Percentiles rank a stretch among this genome's conserved stretches.
Conservation (phyloP, 2,329 filamentous ascomycete species). For the Pseudogymnoascus sp. region DNA sequence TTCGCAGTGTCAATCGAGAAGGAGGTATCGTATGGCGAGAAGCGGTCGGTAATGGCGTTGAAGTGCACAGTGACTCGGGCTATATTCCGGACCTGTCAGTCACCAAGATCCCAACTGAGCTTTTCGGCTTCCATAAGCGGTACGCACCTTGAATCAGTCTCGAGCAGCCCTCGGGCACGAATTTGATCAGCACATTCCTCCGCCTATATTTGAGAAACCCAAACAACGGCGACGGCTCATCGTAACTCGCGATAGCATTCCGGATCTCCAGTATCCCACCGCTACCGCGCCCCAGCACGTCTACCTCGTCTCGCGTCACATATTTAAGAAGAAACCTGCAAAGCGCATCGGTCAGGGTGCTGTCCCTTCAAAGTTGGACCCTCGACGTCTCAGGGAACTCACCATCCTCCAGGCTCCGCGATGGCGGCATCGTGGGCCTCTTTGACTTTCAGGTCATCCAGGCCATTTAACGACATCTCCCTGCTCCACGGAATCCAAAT, state of each 20-base stretch:
- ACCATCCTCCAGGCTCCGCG: conserved; percentile 91
- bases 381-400: conserved; percentile 15
- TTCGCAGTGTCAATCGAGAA: conserved; percentile 69
- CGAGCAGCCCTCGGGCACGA: conserved; percentile 84
- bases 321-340: conserved; percentile 92
- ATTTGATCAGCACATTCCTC: conserved; percentile 86
- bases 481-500: conserved; percentile 13
- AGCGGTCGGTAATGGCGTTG: conserved; percentile 59
- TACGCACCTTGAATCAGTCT: conserved; percentile 80
- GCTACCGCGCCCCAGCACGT: conserved; percentile 66
- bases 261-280: conserved; percentile 81
- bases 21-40: conserved; percentile 78
- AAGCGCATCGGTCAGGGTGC: conserved; percentile 18
- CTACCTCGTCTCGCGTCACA: conserved; percentile 77
- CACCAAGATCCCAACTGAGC: conserved; percentile 17
- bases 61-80: conserved; percentile 75
- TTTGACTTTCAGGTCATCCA: conserved; percentile 72
- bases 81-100: conserved; percentile 34
- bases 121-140: conserved; percentile 7
- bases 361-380: conserved; percentile 11
- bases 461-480: conserved; percentile 89
- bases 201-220: conserved; percentile 85
- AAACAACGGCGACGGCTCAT: conserved; percentile 81
- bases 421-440: conserved; percentile 77
- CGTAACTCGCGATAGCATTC: conserved; percentile 67